Conservation (phyloP, 2,329 filamentous ascomycete species). For the Penicillium glabrum region DNA sequence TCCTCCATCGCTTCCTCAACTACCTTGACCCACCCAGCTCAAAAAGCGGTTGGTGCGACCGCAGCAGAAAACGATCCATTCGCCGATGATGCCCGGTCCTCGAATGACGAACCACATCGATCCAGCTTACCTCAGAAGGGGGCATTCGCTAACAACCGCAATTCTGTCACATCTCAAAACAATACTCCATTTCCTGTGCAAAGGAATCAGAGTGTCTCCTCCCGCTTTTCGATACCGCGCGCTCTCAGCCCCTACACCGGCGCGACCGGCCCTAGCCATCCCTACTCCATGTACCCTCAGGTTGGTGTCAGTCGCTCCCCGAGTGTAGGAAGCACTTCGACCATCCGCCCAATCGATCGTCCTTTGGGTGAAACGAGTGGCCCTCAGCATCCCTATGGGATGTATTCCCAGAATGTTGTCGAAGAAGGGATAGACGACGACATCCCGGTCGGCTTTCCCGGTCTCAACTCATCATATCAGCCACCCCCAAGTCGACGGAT, state of each 20-base stretch:
- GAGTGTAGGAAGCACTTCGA: slow-evolving; percentile 72
- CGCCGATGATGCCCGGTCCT: slow-evolving; percentile 35
- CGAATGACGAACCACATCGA: slow-evolving; percentile 32
- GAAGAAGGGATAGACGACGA: slow-evolving; percentile 53
- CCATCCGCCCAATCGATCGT: slow-evolving; percentile 58
- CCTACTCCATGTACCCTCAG: slow-evolving; percentile 82
- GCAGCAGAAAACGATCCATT: slow-evolving; percentile 35
- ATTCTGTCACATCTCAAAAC: slow-evolving; percentile 32
- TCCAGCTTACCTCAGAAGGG: slow-evolving; percentile 39
- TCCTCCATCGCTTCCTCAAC: slow-evolving; percentile 37
- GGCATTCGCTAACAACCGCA: slow-evolving; percentile 28
- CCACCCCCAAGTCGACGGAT: slow-evolving; percentile 65
- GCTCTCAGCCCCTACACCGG: slow-evolving; percentile 67
- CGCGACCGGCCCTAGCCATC: slow-evolving; percentile 73
- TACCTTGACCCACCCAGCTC: slow-evolving; percentile 28
- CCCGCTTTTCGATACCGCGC: slow-evolving; percentile 47
- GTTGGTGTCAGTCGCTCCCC: slow-evolving; percentile 57
- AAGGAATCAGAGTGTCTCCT: slow-evolving; percentile 46
- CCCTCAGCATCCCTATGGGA: slow-evolving; percentile 79
- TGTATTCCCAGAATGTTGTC: slow-evolving; percentile 80
- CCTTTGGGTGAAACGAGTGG: slow-evolving; percentile 62
- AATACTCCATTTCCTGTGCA: slow-evolving; percentile 34
- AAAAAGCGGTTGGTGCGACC: slow-evolving; percentile 23
- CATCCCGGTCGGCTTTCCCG: slow-evolving; percentile 73
- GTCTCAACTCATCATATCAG: slow-evolving; percentile 65